Evolutionary conservation across 2,329 filamentous ascomycete species (phyloP).

Genomic region (Podosphaera xanthii): DNA sequence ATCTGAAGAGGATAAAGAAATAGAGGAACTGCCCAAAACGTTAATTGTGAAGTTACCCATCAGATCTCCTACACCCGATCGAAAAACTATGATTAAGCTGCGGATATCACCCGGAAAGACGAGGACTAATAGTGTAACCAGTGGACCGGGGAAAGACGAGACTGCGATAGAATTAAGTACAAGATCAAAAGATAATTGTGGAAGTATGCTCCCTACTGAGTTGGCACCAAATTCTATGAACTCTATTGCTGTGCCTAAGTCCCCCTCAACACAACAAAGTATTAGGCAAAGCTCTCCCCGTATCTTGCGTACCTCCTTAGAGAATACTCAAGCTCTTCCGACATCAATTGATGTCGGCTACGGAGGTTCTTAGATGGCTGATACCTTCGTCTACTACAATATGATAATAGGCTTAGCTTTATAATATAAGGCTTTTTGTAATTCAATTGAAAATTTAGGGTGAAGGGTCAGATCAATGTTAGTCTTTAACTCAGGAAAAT

Average conservation of each 20-base stretch:
- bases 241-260: not conserved
- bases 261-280: not conserved
- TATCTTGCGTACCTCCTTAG: not conserved
- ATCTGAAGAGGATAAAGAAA: slow-evolving; percentile 19
- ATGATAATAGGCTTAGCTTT: no score
- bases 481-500: no score
- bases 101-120: not conserved
- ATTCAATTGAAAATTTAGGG: no score
- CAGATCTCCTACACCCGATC: slow-evolving; percentile 16
- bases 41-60: slow-evolving; percentile 54
- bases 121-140: not conserved
- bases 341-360: not conserved
- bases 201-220: not conserved
- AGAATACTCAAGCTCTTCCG: not conserved
- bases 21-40: slow-evolving; percentile 31
- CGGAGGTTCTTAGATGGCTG: not conserved
- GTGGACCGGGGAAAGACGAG: slow-evolving; percentile 2
- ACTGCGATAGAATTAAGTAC: not conserved
- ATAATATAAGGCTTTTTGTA: no score
- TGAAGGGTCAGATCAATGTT: no score
- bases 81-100: slow-evolving; percentile 11
- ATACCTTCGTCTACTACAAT: not conserved
- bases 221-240: not conserved
- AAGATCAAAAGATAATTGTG: not conserved
- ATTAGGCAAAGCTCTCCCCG: not conserved